Conservation (phyloP, 169 alveolate genomes). For the Plasmodium fragile region DNA sequence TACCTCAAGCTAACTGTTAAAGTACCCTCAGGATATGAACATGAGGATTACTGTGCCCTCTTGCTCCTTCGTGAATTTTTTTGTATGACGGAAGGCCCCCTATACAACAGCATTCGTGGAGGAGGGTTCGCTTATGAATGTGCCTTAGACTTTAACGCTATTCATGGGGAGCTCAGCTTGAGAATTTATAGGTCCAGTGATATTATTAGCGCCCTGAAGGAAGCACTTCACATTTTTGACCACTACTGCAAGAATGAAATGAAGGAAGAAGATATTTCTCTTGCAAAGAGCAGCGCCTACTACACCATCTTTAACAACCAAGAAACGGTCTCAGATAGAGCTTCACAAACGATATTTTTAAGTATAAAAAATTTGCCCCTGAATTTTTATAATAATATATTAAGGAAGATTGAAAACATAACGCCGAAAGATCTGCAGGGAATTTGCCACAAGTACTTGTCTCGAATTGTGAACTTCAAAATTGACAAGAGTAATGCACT, state of each 20-base stretch:
- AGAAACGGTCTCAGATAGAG: constrained; percentile 79
- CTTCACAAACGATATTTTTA: constrained; percentile 77
- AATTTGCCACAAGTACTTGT: constrained; percentile 21
- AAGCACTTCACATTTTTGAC: constrained; percentile 72
- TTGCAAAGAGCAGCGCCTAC: constrained; percentile 80
- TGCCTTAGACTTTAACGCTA: constrained; percentile 74
- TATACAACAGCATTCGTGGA: constrained; percentile 84
- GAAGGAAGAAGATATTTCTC: constrained; percentile 73
- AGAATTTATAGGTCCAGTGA: constrained; percentile 59
- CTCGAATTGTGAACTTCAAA: constrained; percentile 35
- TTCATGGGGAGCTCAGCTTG: constrained; percentile 82
- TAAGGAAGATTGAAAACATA: constrained; percentile 11
- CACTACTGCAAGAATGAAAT: constrained; percentile 46
- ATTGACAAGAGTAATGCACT: constrained; percentile 25
- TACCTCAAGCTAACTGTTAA: constrained; percentile 75
- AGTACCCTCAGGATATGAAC: constrained; percentile 80
- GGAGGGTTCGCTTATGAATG: constrained; percentile 86
- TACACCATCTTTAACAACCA: constrained; percentile 79
- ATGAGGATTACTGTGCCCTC: constrained; percentile 76
- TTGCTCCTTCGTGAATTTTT: constrained; percentile 78
- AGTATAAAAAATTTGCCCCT: constrained; percentile 77
- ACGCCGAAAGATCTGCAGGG: constrained; percentile 10
- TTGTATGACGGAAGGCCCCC: constrained; percentile 85
- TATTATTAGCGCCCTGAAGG: constrained; percentile 75
- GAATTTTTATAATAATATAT: constrained; percentile 29